These are phyloP conservation scores for Gamsiella multidivaricata DNA, from an alignment of 192 early-diverging fungal species.

Conservation along the genomic window DNA sequence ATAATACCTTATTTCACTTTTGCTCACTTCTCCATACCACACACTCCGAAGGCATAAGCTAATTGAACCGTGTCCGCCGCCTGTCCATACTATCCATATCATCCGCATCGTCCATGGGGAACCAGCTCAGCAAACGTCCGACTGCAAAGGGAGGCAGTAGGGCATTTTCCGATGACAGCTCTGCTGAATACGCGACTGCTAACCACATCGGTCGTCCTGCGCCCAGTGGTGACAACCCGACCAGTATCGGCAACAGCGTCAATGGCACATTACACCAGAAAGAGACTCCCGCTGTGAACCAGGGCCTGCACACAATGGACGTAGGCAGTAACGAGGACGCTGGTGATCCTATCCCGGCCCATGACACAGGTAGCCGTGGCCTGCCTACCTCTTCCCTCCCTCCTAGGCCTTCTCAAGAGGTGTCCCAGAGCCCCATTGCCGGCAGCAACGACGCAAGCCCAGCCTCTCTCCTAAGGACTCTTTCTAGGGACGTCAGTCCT, in stretches of 20 bases:
- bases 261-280: not conserved
- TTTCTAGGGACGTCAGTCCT: conserved; percentile 17
- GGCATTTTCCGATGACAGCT: not conserved
- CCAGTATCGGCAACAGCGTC: not conserved
- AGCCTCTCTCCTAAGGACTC: conserved; percentile 5
- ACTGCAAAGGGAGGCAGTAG: conserved; percentile 19
- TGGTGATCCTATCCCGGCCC: not conserved
- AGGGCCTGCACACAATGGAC: not conserved
- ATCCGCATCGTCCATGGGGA: no score
- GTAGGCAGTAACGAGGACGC: conserved; percentile 1
- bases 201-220: not conserved
- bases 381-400: not conserved
- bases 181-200: not conserved
- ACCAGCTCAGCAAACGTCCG: conserved; percentile 26
- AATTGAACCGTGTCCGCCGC: no score
- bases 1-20: conserved; percentile 6
- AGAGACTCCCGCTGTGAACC: not conserved
- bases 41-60: no score
- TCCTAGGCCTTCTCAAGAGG: conserved; percentile 3
- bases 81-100: no score
- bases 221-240: not conserved
- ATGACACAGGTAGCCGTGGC: not conserved
- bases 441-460: conserved; percentile 6
- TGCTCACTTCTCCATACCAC: no score
- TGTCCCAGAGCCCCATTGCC: not conserved